These are phyloP conservation scores for Hypomontagnella monticulosa DNA, from an alignment of 495 filamentous ascomycete species.

Conservation along the genomic window DNA sequence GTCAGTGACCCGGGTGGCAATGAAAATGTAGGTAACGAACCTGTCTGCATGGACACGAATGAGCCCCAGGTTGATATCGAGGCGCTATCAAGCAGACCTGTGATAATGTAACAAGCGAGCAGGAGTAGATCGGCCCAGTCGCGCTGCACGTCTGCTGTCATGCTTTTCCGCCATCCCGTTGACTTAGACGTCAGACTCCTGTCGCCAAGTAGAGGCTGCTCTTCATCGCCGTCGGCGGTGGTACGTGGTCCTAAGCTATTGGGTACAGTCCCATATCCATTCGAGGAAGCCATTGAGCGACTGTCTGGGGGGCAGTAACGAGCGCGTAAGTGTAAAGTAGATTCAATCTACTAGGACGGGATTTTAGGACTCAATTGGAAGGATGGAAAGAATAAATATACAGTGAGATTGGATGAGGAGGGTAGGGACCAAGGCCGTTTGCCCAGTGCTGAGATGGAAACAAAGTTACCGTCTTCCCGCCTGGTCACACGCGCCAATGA, in stretches of 20 bases:
- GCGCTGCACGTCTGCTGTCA: slow-evolving; percentile 61
- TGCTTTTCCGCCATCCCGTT: slow-evolving; percentile 49
- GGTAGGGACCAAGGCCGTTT: too few species aligned
- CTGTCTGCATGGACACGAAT: slow-evolving; percentile 84
- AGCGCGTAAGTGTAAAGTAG: not conserved
- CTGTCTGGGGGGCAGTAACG: not conserved
- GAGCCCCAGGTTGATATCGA: slow-evolving; percentile 78
- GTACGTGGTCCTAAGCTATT: slow-evolving; percentile 15
- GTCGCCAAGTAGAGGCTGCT: slow-evolving; percentile 49
- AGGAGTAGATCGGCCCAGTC: slow-evolving; percentile 69
- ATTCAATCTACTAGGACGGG: too few species aligned
- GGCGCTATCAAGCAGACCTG: slow-evolving; percentile 76
- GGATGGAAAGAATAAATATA: too few species aligned
- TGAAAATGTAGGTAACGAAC: slow-evolving; percentile 40
- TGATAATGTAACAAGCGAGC: slow-evolving; percentile 75
- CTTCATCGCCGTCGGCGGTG: slow-evolving; percentile 44
- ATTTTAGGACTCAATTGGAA: too few species aligned
- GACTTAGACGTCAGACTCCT: slow-evolving; percentile 21
- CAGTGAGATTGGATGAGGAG: too few species aligned
- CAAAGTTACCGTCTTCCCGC: slow-evolving; percentile 4
- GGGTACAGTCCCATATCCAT: slow-evolving; percentile 35
- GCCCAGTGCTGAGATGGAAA: slow-evolving; percentile 3
- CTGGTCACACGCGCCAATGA: slow-evolving; percentile 1
- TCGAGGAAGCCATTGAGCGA: slow-evolving; percentile 30
- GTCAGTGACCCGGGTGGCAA: not conserved